These are phyloP conservation scores for Alternaria burnsii DNA, from an alignment of 2,329 filamentous ascomycete species.

Conservation along the genomic window DNA sequence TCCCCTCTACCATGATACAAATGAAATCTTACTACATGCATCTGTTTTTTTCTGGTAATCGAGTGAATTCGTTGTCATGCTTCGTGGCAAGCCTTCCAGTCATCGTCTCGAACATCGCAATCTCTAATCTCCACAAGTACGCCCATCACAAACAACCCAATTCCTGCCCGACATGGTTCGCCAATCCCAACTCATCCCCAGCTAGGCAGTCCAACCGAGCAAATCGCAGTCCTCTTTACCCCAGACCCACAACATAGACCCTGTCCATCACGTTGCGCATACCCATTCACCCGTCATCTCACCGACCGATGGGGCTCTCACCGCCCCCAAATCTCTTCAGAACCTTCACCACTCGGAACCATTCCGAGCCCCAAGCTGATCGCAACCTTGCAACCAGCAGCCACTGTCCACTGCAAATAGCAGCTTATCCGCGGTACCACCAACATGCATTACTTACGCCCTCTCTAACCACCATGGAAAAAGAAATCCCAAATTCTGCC, in stretches of 20 bases:
- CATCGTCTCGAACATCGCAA: slow-evolving; percentile 8
- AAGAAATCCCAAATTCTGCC: neutral
- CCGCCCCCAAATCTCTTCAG: slow-evolving; percentile 6
- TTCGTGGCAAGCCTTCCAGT: neutral
- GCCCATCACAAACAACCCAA: slow-evolving; percentile 8
- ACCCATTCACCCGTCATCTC: slow-evolving; percentile 9
- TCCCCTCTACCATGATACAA: neutral
- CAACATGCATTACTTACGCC: neutral
- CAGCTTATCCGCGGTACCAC: slow-evolving; percentile 9
- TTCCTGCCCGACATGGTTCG: neutral
- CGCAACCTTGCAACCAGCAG: slow-evolving; percentile 1
- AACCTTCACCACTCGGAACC: slow-evolving; percentile 7
- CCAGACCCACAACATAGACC: slow-evolving; percentile 25
- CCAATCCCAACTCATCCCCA: slow-evolving; percentile 5
- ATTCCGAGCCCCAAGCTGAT: neutral
- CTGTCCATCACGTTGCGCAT: slow-evolving; percentile 12
- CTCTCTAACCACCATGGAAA: neutral
- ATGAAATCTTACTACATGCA: neutral
- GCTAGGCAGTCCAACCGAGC: slow-evolving; percentile 18
- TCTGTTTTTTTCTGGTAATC: neutral
- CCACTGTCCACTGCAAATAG: slow-evolving; percentile 3
- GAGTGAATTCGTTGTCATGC: neutral
- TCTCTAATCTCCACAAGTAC: slow-evolving; percentile 13
- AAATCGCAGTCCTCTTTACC: slow-evolving; percentile 15
- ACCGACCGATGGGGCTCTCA: slow-evolving; percentile 10